Evolutionary conservation across 306 rosid genomes (phyloP), one percentile per base, ranked within the genome.

Genomic region (Cucurbita moschata): DNA sequence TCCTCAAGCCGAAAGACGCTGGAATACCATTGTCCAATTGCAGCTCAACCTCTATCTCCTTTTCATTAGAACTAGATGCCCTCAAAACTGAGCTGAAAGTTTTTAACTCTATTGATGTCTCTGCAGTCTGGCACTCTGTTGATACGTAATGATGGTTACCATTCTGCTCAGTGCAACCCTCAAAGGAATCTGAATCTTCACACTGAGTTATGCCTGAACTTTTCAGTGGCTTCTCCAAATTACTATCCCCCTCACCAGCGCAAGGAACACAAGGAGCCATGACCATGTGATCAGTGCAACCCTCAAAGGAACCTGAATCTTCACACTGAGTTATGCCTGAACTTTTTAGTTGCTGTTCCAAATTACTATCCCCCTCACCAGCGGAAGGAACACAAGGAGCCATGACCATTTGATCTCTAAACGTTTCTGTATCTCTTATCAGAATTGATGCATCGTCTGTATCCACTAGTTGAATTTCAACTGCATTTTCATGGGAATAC

Each of bases 1-100:
- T 87, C 77, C 38, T 16, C 30, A 52, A 60, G 59, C 61, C 68
- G 40, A 79, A 74, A 74, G 88, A 79, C 75, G 81, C 67, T 60
- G 82, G 69, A 44, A 64, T 76, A 59, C 52, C 71, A 51, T 73
- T 71, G 74, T 56, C 60, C 40, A 51, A 47, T 67, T 76, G 77
- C 38, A 43, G 61, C 55, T 79, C 89, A 73, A 64, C 77, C 83
- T 83, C 86, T 77, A 85, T 86, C 80, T 84, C 85, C 72, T 90
- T 88, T 35, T 74, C 81, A 74, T 74, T 85, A 82, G 84, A 73
- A 61, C 66, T 64, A 14, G 83, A 83, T 76, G 71, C 81, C 74
- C 81, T 84, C 79, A 76, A 38, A 80, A 76, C 81, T 72, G 78
- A 71, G 67, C 75, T 52, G 69, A 67, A 72, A 77, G 59, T 60